Conservation (phyloP, 2,329 filamentous ascomycete genomes). For the Microascus cirrosus region DNA sequence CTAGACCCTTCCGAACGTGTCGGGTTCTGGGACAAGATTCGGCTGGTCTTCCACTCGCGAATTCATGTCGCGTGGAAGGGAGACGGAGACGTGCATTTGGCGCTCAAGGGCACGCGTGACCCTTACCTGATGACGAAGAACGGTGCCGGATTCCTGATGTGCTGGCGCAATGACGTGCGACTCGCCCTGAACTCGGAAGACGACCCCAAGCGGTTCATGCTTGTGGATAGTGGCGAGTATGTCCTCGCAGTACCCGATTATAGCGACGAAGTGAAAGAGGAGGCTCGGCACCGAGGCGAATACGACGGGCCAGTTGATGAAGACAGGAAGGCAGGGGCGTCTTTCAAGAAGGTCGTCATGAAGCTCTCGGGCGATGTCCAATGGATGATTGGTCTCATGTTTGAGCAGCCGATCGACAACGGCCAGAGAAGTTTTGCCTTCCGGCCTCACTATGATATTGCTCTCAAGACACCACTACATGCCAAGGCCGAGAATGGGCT, state of each 20-base stretch:
- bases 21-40: slow-evolving; percentile 98
- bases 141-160: slow-evolving; percentile 94
- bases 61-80: slow-evolving; percentile 86
- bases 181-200: slow-evolving; percentile 78
- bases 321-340: slow-evolving; percentile 61
- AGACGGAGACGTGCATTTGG: slow-evolving; percentile 88
- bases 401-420: slow-evolving; percentile 69
- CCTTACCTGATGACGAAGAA: slow-evolving; percentile 88
- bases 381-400: slow-evolving; percentile 84
- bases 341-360: slow-evolving; percentile 98
- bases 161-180: slow-evolving; percentile 88
- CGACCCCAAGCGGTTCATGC: slow-evolving; percentile 89
- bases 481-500: slow-evolving; percentile 46
- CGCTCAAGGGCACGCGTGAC: slow-evolving; percentile 83
- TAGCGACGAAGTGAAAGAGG: slow-evolving; percentile 71
- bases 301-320: slow-evolving; percentile 30
- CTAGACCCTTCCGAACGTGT: slow-evolving; percentile 87
- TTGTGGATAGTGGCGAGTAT: slow-evolving; percentile 89
- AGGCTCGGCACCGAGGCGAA: slow-evolving; percentile 36
- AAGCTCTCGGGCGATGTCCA: slow-evolving; percentile 94
- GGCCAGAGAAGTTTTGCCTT: slow-evolving; percentile 76
- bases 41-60: slow-evolving; percentile 85
- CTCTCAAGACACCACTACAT: slow-evolving; percentile 70
- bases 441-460: slow-evolving; percentile 82
- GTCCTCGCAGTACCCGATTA: slow-evolving; percentile 91